phyloP scores from a whole-genome alignment of 345 rosid species.

The Melaleuca quinquenervia region DNA sequence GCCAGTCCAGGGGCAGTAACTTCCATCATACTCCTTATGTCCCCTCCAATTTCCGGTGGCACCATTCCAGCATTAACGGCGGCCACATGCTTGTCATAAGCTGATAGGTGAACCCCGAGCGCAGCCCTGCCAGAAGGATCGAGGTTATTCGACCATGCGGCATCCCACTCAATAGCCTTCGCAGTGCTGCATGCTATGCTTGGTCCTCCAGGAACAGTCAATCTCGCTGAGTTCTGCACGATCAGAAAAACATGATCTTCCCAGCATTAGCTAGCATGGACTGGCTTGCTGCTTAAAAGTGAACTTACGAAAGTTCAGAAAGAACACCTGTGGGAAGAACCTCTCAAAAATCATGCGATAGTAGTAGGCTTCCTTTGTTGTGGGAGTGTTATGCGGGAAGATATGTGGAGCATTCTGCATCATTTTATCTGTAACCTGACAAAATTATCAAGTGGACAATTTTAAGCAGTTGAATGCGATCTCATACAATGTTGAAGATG shows the following conservation, averaged over 20 bases:
- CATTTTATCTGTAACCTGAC: conserved; percentile 77
- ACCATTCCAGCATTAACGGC: conserved; percentile 7
- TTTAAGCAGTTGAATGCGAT: background rate
- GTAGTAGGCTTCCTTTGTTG: conserved; percentile 78
- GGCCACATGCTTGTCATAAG: conserved; percentile 28
- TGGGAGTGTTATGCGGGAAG: conserved; percentile 79
- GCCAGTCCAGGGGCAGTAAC: conserved; percentile 27
- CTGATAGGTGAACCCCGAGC: conserved; percentile 73
- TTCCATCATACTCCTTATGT: conserved; percentile 35
- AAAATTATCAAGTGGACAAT: background rate
- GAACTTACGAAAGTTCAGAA: background rate
- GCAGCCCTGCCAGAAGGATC: conserved; percentile 99
- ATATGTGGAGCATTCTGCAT: conserved; percentile 59
- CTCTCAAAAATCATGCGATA: conserved; percentile 89
- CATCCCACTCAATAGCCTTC: conserved; percentile 85
- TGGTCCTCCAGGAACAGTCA: conserved; percentile 86
- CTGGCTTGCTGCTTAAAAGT: background rate
- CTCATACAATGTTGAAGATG: background rate
- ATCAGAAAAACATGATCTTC: background rate
- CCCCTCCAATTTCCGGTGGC: conserved; percentile 25
- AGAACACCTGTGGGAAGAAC: conserved; percentile 75
- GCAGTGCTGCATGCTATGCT: conserved; percentile 90
- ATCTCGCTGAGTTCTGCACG: conserved; percentile 66
- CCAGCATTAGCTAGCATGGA: background rate
- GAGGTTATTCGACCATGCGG: conserved; percentile 69